A percentile compares a stretch with the other conserved stretches of the same genome.
Evolutionary conservation across 2,329 filamentous ascomycete genomes (phyloP).

Genomic region (Saccharata proteae): DNA sequence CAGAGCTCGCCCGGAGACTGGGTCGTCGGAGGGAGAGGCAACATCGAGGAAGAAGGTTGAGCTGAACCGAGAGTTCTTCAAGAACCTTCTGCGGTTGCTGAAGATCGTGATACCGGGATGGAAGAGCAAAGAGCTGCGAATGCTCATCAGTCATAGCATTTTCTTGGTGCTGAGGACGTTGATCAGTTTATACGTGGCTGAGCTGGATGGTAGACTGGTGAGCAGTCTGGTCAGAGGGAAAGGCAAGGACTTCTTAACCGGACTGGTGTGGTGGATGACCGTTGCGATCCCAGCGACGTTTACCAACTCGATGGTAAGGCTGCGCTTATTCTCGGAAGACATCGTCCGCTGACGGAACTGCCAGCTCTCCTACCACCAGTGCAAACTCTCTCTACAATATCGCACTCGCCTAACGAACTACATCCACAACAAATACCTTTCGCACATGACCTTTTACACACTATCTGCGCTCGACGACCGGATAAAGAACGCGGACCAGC

Average conservation of each 20-base stretch:
- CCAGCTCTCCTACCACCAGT: conserved; percentile 91
- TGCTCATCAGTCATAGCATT: conserved; percentile 82
- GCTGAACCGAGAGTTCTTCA: conserved; percentile 77
- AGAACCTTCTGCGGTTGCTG: conserved; percentile 63
- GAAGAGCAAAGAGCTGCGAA: conserved; percentile 73
- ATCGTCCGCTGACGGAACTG: conserved; percentile 12
- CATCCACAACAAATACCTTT: conserved; percentile 91
- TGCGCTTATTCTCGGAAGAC: neutral
- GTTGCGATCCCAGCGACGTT: conserved; percentile 94
- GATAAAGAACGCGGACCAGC: conserved; percentile 96
- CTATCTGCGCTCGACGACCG: conserved; percentile 90
- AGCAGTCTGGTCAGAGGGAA: conserved; percentile 85
- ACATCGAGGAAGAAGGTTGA: conserved; percentile 65
- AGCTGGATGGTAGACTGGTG: conserved; percentile 87
- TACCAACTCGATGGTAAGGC: conserved; percentile 85
- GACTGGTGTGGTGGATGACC: conserved; percentile 96
- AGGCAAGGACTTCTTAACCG: conserved; percentile 76
- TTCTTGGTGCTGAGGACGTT: conserved; percentile 84
- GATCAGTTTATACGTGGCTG: conserved; percentile 89
- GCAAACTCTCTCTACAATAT: conserved; percentile 84
- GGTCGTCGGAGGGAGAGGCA: conserved; percentile 22
- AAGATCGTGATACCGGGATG: conserved; percentile 84
- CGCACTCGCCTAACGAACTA: conserved; percentile 84
- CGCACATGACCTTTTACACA: conserved; percentile 96
- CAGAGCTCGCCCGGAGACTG: conserved; percentile 37